Percentiles rank a stretch among this genome's conserved stretches.
Evolutionary conservation across 225 moss, liverwort and hornwort species (phyloP).

Genomic region (Takakia lepidozioides): DNA sequence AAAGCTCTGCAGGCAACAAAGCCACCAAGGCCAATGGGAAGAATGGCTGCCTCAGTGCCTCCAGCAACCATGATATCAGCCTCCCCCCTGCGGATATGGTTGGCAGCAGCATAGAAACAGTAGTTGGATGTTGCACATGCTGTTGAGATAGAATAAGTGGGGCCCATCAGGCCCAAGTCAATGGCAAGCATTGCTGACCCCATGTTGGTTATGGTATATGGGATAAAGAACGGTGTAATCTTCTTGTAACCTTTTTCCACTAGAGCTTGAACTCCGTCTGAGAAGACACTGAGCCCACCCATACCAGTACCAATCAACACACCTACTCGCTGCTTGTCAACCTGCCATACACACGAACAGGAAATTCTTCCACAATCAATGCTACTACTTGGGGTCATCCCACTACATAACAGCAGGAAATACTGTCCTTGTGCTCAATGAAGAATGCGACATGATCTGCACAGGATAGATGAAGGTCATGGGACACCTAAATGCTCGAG

Average conservation of each 20-base stretch:
- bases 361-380: neutral
- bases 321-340: conserved; percentile 86
- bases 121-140: conserved; percentile 96
- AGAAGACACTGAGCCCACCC: conserved; percentile 92
- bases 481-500: neutral
- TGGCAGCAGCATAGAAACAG: conserved; percentile 96
- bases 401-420: no score
- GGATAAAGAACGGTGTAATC: conserved; percentile 94
- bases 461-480: neutral
- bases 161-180: conserved; percentile 90
- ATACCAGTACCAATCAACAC: conserved; percentile 93
- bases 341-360: conserved; percentile 41
- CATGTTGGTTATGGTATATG: conserved; percentile 95
- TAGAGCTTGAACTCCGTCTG: conserved; percentile 91
- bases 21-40: no score
- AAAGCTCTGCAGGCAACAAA: conserved; percentile 93
- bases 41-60: conserved; percentile 94
- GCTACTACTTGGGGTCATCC: no score
- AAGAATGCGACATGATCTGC: neutral
- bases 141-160: conserved; percentile 92
- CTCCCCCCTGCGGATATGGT: conserved; percentile 93
- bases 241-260: conserved; percentile 88
- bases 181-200: conserved; percentile 89
- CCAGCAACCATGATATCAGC: conserved; percentile 95
- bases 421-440: neutral